Percentiles rank a stretch among this genome's conserved stretches.
These are phyloP conservation scores for Linum lewisii DNA, from an alignment of 345 rosid genomes.

Conservation along the genomic window DNA sequence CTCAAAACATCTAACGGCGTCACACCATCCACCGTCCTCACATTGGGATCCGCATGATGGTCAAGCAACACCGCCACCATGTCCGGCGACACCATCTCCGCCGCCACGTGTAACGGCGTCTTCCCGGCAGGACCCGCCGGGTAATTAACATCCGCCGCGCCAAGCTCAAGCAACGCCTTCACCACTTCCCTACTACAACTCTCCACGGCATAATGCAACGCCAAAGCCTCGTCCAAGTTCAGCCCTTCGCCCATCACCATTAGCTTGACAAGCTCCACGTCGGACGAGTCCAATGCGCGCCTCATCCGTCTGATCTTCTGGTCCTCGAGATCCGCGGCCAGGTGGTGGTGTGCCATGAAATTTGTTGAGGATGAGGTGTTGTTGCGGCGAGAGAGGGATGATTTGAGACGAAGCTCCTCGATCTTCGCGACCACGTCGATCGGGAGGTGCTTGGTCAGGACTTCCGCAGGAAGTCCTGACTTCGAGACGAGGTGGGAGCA, in stretches of 20 bases:
- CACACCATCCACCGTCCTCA: slow-evolving; percentile 80
- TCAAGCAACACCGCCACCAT: slow-evolving; percentile 95
- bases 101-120: slow-evolving; percentile 88
- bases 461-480: slow-evolving; percentile 88
- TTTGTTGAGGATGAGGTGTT: slow-evolving; percentile 39
- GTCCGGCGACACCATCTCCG: slow-evolving; percentile 98
- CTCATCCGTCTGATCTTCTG: slow-evolving; percentile 92
- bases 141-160: slow-evolving; percentile 95
- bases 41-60: slow-evolving; percentile 96
- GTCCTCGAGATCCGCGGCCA: slow-evolving; percentile 74
- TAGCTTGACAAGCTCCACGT: slow-evolving; percentile 87
- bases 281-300: slow-evolving; percentile 88
- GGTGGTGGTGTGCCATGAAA: slow-evolving; percentile 12
- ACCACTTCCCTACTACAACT: slow-evolving; percentile 97
- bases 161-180: slow-evolving; percentile 91
- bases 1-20: slow-evolving; percentile 87
- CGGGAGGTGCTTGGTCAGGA: slow-evolving; percentile 84
- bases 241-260: slow-evolving; percentile 99
- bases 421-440: slow-evolving; percentile 86
- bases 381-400: slow-evolving; percentile 61
- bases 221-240: slow-evolving; percentile 85
- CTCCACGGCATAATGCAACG: slow-evolving; percentile 92
- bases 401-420: slow-evolving; percentile 85
- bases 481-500: slow-evolving; percentile 96
- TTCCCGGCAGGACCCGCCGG: slow-evolving; percentile 87